phyloP scores from a whole-genome alignment of 1,284 basidiomycete species.

The Trametes sp. region DNA sequence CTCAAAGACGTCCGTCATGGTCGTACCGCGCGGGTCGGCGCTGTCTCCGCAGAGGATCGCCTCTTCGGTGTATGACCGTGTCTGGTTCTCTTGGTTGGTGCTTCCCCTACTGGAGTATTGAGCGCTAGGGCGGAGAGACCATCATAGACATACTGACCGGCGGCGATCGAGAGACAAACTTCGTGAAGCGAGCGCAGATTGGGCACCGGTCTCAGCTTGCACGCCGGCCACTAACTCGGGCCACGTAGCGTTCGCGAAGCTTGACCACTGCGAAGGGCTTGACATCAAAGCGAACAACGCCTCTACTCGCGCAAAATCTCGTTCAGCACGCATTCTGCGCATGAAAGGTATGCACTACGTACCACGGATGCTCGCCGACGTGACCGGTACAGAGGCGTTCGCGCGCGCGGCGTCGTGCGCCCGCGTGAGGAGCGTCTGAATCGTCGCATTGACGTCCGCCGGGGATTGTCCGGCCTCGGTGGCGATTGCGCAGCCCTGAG shows the following conservation, averaged over 20 bases:
- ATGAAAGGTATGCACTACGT: too few species aligned
- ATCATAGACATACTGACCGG: background rate
- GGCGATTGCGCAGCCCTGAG: conserved; percentile 11
- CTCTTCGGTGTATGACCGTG: conserved; percentile 6
- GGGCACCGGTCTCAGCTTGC: background rate
- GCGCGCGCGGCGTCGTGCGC: conserved; percentile 3
- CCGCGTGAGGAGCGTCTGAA: conserved; percentile 13
- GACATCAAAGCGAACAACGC: background rate
- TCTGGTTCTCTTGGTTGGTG: conserved; percentile 6
- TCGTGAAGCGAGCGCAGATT: background rate
- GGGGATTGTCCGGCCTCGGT: background rate
- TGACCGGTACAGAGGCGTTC: conserved; percentile 11
- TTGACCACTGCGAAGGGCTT: background rate
- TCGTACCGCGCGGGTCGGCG: conserved; percentile 21
- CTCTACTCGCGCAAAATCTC: background rate
- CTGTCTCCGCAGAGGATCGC: conserved; percentile 32
- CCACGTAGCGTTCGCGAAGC: conserved; percentile 11
- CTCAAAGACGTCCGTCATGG: conserved; percentile 30
- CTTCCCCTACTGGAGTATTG: too few species aligned
- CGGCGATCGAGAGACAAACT: background rate
- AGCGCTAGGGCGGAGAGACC: background rate
- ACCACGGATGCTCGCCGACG: conserved; percentile 16
- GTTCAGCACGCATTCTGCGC: background rate
- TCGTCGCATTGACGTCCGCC: conserved; percentile 10
- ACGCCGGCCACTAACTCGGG: conserved; percentile 5